These are phyloP conservation scores for Alternaria angustiovoidea DNA, from an alignment of 2,329 filamentous ascomycete species.

Conservation along the genomic window DNA sequence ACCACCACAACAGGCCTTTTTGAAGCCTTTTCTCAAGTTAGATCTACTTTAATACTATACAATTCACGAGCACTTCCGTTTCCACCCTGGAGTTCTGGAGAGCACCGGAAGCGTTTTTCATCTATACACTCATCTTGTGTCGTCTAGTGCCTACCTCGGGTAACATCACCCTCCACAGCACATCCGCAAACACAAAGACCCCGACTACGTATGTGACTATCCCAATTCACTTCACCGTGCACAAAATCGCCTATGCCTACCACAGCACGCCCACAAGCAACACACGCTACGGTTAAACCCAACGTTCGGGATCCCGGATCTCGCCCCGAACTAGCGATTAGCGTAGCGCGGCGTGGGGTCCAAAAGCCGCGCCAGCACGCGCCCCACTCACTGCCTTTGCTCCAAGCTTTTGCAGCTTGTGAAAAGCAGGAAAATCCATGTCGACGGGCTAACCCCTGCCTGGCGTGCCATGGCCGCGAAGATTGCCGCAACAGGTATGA, in stretches of 20 bases:
- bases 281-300: conserved; percentile 1
- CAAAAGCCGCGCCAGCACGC: conserved; percentile 4
- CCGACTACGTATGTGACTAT: not conserved
- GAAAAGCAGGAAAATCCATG: not conserved
- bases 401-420: not conserved
- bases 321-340: conserved; percentile 4
- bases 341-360: conserved; percentile 7
- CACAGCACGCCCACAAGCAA: not conserved
- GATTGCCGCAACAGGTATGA: conserved; percentile 12
- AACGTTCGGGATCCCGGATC: conserved; percentile 11
- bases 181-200: not conserved
- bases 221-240: not conserved
- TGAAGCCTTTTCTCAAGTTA: not conserved
- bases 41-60: not conserved
- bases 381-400: not conserved
- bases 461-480: conserved; percentile 10
- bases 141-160: not conserved
- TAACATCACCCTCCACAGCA: not conserved
- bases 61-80: not conserved
- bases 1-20: not conserved
- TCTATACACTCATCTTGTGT: not conserved
- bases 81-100: not conserved
- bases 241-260: not conserved
- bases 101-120: not conserved
- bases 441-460: conserved; percentile 6